Conservation (phyloP, 306 rosid species). For the Inga laurina region DNA sequence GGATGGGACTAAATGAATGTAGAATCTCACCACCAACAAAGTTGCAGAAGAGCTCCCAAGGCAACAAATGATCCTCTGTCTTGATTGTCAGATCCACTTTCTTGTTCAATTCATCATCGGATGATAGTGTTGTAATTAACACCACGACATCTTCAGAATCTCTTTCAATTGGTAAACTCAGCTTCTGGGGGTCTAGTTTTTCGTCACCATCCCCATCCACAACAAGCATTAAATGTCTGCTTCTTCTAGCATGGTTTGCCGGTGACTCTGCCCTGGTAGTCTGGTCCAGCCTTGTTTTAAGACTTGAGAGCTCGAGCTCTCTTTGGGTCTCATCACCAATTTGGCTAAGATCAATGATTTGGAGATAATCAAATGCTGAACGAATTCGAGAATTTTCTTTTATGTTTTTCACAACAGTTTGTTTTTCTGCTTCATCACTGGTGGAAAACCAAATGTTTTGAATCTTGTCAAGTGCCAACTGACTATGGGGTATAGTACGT, state of each 20-base stretch:
- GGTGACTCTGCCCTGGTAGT: no score
- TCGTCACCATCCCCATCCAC: neutral
- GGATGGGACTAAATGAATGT: neutral
- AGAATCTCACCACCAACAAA: neutral
- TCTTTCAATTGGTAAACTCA: neutral
- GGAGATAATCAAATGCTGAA: neutral
- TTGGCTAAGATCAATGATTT: neutral
- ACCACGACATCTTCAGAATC: neutral
- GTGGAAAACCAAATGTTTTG: neutral
- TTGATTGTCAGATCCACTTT: neutral
- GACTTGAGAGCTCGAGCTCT: no score
- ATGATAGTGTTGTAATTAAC: conserved; percentile 1
- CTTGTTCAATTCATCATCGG: neutral
- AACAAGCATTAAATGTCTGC: neutral
- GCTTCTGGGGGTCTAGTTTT: neutral
- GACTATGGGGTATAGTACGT: neutral
- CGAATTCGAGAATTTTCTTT: neutral
- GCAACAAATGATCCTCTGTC: conserved; percentile 6
- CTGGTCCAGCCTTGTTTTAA: no score
- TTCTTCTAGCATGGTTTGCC: neutral
- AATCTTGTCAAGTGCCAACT: neutral
- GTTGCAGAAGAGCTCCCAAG: conserved; percentile 12
- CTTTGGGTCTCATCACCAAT: no score
- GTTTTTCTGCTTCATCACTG: neutral
- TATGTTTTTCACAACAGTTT: neutral